A percentile compares a stretch with the other conserved stretches of the same genome.
Conservation (phyloP, 352 stramenopile genomes). For the Elongisporangium prolatum region DNA sequence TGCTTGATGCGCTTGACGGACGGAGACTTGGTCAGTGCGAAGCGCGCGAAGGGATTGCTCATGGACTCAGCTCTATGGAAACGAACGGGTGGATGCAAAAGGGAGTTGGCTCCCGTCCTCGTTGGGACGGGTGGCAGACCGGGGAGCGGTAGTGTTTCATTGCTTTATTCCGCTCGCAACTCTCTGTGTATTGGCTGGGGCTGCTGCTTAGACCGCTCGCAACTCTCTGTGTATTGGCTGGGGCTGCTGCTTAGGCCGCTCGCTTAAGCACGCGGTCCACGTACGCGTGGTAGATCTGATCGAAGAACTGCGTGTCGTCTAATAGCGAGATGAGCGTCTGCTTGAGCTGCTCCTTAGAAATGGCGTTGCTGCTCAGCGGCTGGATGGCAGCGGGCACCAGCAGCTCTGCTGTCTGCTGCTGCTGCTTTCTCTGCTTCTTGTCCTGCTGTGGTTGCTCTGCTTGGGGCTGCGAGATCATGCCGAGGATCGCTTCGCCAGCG, state of each 20-base stretch:
- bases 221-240: too few species aligned
- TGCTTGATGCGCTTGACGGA: conserved; percentile 6
- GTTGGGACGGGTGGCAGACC: not conserved
- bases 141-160: not conserved
- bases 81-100: not conserved
- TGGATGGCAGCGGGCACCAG: conserved; percentile 5
- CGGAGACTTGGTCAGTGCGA: conserved; percentile 31
- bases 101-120: not conserved
- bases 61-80: not conserved
- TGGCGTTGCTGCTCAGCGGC: conserved; percentile 5
- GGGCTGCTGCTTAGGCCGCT: conserved; percentile 2
- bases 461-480: conserved; percentile 66
- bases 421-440: conserved; percentile 26
- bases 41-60: conserved; percentile 61
- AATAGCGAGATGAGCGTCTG: conserved; percentile 75
- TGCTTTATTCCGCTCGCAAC: not conserved
- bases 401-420: conserved; percentile 13
- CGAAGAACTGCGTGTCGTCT: conserved; percentile 82
- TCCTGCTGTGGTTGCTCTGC: conserved; percentile 14
- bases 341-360: conserved; percentile 86
- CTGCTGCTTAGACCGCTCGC: conserved; percentile 8
- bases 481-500: conserved; percentile 76
- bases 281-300: conserved; percentile 87
- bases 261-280: conserved; percentile 54
- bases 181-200: not conserved